Conservation (phyloP, 2,329 filamentous ascomycete genomes). For the Neofusicoccum cordaticola region DNA sequence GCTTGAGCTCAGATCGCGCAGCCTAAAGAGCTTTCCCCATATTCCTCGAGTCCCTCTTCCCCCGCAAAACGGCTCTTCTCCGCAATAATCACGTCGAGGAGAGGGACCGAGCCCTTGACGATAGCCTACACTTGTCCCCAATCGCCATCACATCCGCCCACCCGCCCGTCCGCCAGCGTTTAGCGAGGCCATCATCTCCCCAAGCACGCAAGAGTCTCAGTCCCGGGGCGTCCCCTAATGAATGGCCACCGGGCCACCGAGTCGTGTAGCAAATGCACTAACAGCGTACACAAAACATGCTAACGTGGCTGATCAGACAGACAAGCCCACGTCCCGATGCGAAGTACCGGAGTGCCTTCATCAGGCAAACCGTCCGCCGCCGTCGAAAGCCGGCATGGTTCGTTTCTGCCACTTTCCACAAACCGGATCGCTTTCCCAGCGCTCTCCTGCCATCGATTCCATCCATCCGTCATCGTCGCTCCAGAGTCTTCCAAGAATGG, state of each 20-base stretch:
- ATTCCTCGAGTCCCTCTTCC: background rate
- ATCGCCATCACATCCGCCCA: background rate
- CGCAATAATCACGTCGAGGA: background rate
- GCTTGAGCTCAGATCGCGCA: background rate
- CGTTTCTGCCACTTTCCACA: background rate
- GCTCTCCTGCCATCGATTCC: no score
- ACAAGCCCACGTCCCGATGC: background rate
- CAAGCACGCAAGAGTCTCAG: background rate
- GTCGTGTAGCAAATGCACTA: background rate
- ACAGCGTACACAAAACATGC: background rate
- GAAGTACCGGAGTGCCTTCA: constrained; percentile 3
- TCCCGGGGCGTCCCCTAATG: no score
- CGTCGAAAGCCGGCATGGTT: background rate
- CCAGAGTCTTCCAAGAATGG: no score
- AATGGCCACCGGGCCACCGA: background rate
- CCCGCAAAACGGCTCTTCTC: constrained; percentile 10
- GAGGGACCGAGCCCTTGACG: background rate
- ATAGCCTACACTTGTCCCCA: background rate
- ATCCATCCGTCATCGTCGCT: no score
- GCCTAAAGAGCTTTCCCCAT: constrained; percentile 3
- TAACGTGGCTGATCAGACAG: constrained; percentile 6
- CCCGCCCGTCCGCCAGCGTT: background rate
- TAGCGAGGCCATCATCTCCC: background rate
- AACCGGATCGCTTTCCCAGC: no score
- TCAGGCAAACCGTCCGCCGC: background rate